Conservation (phyloP, 371 early-diverging fungal genomes). For the Amoeboaphelidium protococcarum region DNA sequence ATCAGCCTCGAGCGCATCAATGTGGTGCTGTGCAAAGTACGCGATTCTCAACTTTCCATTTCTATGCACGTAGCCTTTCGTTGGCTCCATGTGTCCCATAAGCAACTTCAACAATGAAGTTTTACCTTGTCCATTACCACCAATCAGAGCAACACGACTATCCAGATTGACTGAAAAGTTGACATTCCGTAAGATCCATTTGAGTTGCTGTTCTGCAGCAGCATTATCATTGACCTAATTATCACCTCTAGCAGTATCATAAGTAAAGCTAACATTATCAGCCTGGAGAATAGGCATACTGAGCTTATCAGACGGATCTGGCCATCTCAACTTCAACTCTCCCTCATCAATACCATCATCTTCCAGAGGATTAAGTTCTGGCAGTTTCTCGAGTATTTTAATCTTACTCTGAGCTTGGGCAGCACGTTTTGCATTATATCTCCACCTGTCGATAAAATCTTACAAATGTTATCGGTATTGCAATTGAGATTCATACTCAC, state of each 20-base stretch:
- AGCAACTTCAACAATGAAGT: conserved; percentile 59
- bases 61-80: conserved; percentile 38
- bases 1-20: conserved; percentile 49
- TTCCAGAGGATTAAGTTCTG: conserved; percentile 32
- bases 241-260: neutral
- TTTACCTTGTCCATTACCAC: conserved; percentile 55
- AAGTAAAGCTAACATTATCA: conserved; percentile 48
- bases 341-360: conserved; percentile 10
- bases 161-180: conserved; percentile 82
- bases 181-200: conserved; percentile 36
- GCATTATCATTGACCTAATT: conserved; percentile 21
- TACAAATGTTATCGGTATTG: conserved; percentile 25
- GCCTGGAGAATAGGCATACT: conserved; percentile 66
- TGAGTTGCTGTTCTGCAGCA: conserved; percentile 16
- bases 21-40: conserved; percentile 92
- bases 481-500: conserved; percentile 84
- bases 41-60: conserved; percentile 78
- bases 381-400: conserved; percentile 91
- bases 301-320: conserved; percentile 39
- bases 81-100: conserved; percentile 38
- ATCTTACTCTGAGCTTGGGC: conserved; percentile 93
- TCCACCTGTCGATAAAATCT: conserved; percentile 94
- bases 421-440: conserved; percentile 84
- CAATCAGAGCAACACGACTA: conserved; percentile 83
- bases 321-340: conserved; percentile 25